Evolutionary conservation across 1,284 basidiomycete genomes (phyloP), one percentile per base, ranked within the genome.

Genomic region (Abortiporus biennis): DNA sequence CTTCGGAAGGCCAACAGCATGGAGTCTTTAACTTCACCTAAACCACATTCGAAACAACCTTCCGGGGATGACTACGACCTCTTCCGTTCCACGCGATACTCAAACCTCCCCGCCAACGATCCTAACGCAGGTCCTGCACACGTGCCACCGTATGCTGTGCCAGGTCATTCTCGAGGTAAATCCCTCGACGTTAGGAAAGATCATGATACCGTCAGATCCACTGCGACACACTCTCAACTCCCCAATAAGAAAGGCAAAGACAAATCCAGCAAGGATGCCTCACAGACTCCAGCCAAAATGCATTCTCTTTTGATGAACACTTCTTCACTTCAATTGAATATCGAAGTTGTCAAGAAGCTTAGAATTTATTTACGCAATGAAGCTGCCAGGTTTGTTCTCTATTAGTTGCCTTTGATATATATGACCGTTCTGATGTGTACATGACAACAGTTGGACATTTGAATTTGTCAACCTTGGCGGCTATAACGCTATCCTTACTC

Each of bases 391-490:
- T 89, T 58, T 41, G 63, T 60, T 15, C 42, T 45, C 27, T 16
- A 17, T 20, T n/a, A 11, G 13, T 15, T 35, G 4, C 8, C 33
- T 6, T 11, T 17, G 6, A 19, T 34, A n/a, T n/a, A n/a, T n/a
- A n/a, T n/a, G n/a, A n/a, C n/a, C n/a, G n/a, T 3, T 23, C 31
- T 38, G 30, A 36, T 31, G 36, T 23, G 45, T 8, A 19, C 22
- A 23, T 25, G 3, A 4, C 25, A n/a, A 6, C 21, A 86, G 82
- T 36, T 99, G 96, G 95, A 84, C 96, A n/a, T 74, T 85, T 48
- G 78, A 85, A n/a, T 99, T 98, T 58, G 58, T 97, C 32, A 74
- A 75, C 38, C 62, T 77, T 8, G 91, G 92, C 4, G 95, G 96
- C 1, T 99, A 98, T 56, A 73, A 76, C 3, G 83, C 85, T 1